Percentiles rank a stretch among this genome's conserved stretches.
Evolutionary conservation across 176 grass and related monocot genomes (phyloP).

Genomic region (Oryza brachyantha): DNA sequence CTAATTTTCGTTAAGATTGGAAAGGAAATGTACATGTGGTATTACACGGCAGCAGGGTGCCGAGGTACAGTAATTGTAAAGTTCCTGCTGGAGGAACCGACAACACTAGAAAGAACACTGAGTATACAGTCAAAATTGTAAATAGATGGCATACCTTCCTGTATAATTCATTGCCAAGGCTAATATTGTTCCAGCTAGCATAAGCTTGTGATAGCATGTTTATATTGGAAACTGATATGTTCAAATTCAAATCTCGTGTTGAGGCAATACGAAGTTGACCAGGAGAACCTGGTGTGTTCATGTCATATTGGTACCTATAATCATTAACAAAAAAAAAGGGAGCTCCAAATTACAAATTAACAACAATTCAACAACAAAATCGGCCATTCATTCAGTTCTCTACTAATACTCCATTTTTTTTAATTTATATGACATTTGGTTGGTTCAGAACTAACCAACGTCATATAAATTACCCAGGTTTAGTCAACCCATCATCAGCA

Average conservation of each 20-base stretch:
- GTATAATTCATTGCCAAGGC: constrained; percentile 73
- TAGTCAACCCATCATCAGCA: too few relatives aligned
- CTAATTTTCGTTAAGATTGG: too few relatives aligned
- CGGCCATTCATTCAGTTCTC: neutral
- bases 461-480: neutral
- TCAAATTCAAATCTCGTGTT: constrained; percentile 81
- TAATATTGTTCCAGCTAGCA: constrained; percentile 96
- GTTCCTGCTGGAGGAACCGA: too few relatives aligned
- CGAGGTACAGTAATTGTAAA: too few relatives aligned
- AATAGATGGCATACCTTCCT: constrained; percentile 47
- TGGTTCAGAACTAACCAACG: too few relatives aligned
- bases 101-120: neutral
- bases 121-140: neutral
- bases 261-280: constrained; percentile 81
- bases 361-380: constrained; percentile 24
- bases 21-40: too few relatives aligned
- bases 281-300: constrained; percentile 74
- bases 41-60: too few relatives aligned
- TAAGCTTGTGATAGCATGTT: constrained; percentile 99
- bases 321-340: constrained; percentile 20
- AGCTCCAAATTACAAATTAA: constrained; percentile 20
- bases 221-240: constrained; percentile 82
- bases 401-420: neutral
- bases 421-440: too few relatives aligned
- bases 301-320: constrained; percentile 88